These are phyloP conservation scores for Ajuga chamaepitys DNA, from an alignment of 257 asterid genomes.

Conservation along the genomic window DNA sequence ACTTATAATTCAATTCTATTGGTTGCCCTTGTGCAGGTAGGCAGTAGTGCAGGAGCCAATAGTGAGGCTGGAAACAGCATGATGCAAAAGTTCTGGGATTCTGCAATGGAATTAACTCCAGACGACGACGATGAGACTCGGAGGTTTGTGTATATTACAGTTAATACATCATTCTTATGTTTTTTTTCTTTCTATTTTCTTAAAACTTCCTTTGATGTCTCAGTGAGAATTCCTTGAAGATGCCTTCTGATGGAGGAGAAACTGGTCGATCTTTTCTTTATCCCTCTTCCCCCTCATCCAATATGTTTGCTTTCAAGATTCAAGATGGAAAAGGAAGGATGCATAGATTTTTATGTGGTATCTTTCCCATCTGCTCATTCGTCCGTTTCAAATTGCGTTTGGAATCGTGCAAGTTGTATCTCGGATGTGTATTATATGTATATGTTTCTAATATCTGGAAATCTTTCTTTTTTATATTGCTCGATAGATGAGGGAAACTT, in stretches of 20 bases:
- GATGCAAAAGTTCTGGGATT: conserved; percentile 99
- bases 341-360: conserved; percentile 90
- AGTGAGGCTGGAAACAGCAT: conserved; percentile 65
- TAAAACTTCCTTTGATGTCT: conserved; percentile 19
- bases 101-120: conserved; percentile 84
- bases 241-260: conserved; percentile 77
- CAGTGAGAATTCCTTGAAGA: conserved; percentile 78
- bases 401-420: background rate
- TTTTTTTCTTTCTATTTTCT: conserved; percentile 17
- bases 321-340: conserved; percentile 85
- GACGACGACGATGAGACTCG: conserved; percentile 75
- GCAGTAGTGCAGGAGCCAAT: conserved; percentile 59
- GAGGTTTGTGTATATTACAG: conserved; percentile 39
- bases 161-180: background rate
- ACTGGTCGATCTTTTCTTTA: conserved; percentile 49
- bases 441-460: background rate
- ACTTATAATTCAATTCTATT: too few species aligned
- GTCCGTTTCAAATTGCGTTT: background rate
- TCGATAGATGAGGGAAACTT: background rate
- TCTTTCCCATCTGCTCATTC: conserved; percentile 3
- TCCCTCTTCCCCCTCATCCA: conserved; percentile 48
- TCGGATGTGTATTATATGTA: background rate
- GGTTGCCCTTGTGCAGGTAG: conserved; percentile 50
- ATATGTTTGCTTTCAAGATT: conserved; percentile 72
- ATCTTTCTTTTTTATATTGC: background rate